These are phyloP conservation scores for Lecanoromycetidae sp. DNA, from an alignment of 2,329 filamentous ascomycete species.

Conservation along the genomic window DNA sequence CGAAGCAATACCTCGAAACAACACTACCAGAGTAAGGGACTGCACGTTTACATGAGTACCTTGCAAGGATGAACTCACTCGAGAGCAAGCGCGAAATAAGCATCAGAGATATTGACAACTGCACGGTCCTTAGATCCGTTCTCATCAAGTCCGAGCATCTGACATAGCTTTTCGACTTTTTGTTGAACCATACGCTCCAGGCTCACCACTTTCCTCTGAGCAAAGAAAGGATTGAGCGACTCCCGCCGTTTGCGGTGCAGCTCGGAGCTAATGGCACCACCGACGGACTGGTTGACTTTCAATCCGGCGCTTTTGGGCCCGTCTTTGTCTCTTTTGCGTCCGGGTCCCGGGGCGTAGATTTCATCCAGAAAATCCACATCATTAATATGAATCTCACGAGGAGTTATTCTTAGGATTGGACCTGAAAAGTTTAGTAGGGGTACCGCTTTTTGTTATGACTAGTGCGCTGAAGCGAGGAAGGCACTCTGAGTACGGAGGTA, in stretches of 20 bases:
- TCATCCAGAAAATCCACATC: constrained; percentile 23
- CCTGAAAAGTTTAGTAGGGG: constrained; percentile 20
- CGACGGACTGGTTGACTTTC: constrained; percentile 22
- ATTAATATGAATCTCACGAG: constrained; percentile 22
- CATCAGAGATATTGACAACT: too few relatives aligned
- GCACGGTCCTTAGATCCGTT: too few relatives aligned
- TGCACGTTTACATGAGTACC: too few relatives aligned
- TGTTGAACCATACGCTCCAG: constrained; percentile 22
- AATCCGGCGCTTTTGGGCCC: constrained; percentile 20
- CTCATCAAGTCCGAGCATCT: too few relatives aligned
- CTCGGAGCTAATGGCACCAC: constrained; percentile 18
- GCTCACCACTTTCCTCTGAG: constrained; percentile 20
- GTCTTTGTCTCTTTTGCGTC: constrained; percentile 22
- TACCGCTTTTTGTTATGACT: constrained; percentile 13
- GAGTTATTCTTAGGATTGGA: constrained; percentile 22
- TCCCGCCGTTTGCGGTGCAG: constrained; percentile 24
- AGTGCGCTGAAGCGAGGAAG: neutral
- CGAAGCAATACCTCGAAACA: constrained; percentile 24
- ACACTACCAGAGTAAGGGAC: too few relatives aligned
- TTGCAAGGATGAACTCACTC: too few relatives aligned
- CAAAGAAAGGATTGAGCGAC: constrained; percentile 26
- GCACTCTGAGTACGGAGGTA: too few relatives aligned
- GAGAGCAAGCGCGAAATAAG: constrained; percentile 2
- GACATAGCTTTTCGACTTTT: constrained; percentile 17
- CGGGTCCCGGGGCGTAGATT: constrained; percentile 21